These are phyloP conservation scores for Kwoniella shandongensis DNA, from an alignment of 768 basidiomycete genomes.

Conservation along the genomic window DNA sequence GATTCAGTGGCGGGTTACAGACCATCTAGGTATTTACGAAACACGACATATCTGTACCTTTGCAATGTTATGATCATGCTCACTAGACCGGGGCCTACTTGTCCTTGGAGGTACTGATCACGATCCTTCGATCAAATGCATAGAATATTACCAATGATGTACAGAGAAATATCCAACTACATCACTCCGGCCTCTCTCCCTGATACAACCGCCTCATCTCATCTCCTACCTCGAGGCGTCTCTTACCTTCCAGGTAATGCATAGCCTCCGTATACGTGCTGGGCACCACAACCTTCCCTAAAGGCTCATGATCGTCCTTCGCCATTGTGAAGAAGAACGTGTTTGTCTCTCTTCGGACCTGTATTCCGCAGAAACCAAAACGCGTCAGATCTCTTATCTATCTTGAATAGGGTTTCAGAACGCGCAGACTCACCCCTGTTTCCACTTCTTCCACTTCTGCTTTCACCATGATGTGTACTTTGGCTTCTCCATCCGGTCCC, in stretches of 20 bases:
- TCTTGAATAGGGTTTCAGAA: not conserved
- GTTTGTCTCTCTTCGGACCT: conserved; percentile 55
- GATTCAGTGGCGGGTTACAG: too few species aligned
- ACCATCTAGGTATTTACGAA: too few species aligned
- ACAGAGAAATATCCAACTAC: too few species aligned
- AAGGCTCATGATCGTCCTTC: conserved; percentile 30
- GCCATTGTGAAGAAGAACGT: conserved; percentile 36
- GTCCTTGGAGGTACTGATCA: too few species aligned
- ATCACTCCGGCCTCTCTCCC: conserved; percentile 1
- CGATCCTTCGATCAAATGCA: too few species aligned
- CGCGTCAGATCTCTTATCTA: not conserved
- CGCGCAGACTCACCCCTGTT: conserved; percentile 60
- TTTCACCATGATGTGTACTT: conserved; percentile 50
- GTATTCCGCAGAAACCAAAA: not conserved
- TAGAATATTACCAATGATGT: too few species aligned
- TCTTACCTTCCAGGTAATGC: conserved; percentile 76
- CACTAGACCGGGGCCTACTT: too few species aligned
- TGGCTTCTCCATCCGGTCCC: conserved; percentile 44
- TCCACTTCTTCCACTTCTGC: conserved; percentile 58
- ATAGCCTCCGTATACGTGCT: conserved; percentile 65
- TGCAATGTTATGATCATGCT: too few species aligned
- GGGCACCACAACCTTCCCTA: conserved; percentile 41
- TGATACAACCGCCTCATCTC: conserved; percentile 61
- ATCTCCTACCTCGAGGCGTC: conserved; percentile 68
- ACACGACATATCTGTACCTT: too few species aligned